phyloP scores from a whole-genome alignment of 495 filamentous ascomycete genomes.

The Aspergillus saccharolyticus region DNA sequence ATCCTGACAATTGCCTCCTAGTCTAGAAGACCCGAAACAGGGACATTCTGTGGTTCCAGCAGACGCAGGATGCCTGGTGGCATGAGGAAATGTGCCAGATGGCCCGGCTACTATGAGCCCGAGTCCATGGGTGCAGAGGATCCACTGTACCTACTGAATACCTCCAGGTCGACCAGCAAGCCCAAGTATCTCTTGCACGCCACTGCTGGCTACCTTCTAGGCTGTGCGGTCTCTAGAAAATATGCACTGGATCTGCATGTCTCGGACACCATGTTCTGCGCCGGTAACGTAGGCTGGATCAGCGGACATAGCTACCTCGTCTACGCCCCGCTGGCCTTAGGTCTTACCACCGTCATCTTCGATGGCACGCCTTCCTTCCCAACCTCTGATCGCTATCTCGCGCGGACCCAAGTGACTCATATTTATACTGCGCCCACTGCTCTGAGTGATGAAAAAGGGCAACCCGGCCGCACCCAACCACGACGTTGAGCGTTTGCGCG shows the following conservation, averaged over 20 bases:
- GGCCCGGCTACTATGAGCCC: conserved; percentile 29
- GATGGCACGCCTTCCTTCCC: conserved; percentile 84
- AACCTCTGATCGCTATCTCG: conserved; percentile 70
- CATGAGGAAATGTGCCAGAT: not conserved
- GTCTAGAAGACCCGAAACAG: too few relatives aligned
- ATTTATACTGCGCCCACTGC: conserved; percentile 91
- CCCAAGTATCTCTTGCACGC: conserved; percentile 93
- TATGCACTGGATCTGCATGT: conserved; percentile 85
- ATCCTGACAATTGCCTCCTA: too few relatives aligned
- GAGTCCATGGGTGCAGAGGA: conserved; percentile 79
- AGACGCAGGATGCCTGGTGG: not conserved
- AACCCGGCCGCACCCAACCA: conserved; percentile 7
- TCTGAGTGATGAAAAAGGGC: conserved; percentile 50
- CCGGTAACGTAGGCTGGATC: conserved; percentile 91
- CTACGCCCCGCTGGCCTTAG: conserved; percentile 81
- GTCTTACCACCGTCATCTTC: conserved; percentile 83
- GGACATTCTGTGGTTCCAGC: too few relatives aligned
- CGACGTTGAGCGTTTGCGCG: not conserved
- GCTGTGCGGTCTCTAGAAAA: conserved; percentile 79
- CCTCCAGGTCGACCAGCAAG: conserved; percentile 86
- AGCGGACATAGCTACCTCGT: conserved; percentile 90
- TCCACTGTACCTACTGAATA: conserved; percentile 85
- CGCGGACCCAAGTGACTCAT: conserved; percentile 75
- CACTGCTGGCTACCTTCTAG: conserved; percentile 78
- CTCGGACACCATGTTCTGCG: conserved; percentile 77